A percentile compares a stretch with the other conserved stretches of the same genome.
Conservation (phyloP, 305 asterid genomes). For the Solanum aculeatissimum region DNA sequence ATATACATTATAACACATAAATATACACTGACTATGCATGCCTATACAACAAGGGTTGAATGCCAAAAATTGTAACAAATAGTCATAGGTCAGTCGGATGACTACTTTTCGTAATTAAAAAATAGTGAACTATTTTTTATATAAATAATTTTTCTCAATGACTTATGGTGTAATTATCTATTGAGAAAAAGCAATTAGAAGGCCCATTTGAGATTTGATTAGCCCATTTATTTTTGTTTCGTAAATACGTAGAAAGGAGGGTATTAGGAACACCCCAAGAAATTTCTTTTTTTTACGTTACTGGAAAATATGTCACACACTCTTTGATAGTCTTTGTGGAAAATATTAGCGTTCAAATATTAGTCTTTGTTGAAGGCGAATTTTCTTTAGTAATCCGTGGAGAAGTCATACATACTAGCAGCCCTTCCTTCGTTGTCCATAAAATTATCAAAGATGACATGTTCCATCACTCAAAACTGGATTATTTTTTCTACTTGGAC, state of each 20-base stretch:
- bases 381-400: neutral
- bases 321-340: neutral
- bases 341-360: neutral
- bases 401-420: neutral
- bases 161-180: accelerated
- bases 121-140: too few relatives aligned
- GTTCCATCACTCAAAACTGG: neutral
- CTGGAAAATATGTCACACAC: neutral
- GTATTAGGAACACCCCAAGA: neutral
- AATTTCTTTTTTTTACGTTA: neutral
- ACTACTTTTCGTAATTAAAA: too few relatives aligned
- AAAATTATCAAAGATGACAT: neutral
- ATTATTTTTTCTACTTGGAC: neutral
- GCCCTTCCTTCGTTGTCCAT: neutral
- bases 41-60: too few relatives aligned
- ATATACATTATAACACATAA: too few relatives aligned
- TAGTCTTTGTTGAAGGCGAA: neutral
- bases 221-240: neutral
- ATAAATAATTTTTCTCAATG: too few relatives aligned
- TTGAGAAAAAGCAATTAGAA: neutral
- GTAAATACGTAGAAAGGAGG: neutral
- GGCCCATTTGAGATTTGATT: neutral
- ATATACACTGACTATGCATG: too few relatives aligned
- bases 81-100: too few relatives aligned
- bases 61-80: too few relatives aligned